Evolutionary conservation across 768 basidiomycete genomes (phyloP).

Genomic region (Kondoa subrosea): DNA sequence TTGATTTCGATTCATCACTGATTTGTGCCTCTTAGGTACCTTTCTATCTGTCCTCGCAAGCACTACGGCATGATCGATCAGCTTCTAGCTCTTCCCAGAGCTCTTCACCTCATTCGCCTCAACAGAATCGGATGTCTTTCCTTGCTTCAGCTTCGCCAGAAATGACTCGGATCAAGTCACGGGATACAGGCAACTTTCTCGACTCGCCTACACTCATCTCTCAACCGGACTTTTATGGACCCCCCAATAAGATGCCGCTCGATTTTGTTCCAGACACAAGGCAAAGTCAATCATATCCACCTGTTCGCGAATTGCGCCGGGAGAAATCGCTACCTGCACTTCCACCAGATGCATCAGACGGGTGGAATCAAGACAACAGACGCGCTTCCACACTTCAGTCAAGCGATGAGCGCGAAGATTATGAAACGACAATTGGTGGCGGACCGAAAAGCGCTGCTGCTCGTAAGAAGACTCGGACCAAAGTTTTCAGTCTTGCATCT

Average conservation of each 20-base stretch:
- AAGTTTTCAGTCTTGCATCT: neutral
- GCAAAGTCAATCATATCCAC: neutral
- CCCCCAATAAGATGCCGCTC: constrained; percentile 4
- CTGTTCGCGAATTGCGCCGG: constrained; percentile 12
- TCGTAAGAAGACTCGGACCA: neutral
- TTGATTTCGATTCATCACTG: constrained; percentile 12
- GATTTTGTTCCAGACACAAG: neutral
- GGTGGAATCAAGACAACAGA: neutral
- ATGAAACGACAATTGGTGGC: neutral
- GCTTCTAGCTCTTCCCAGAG: neutral
- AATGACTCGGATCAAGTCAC: neutral
- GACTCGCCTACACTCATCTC: neutral
- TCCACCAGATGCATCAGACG: constrained; percentile 9
- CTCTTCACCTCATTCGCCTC: neutral
- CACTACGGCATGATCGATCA: neutral
- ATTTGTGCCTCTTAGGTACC: constrained; percentile 8
- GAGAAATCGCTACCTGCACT: constrained; percentile 20
- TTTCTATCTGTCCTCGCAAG: neutral
- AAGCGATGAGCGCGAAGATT: neutral
- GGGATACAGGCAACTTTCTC: neutral
- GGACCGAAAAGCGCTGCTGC: neutral
- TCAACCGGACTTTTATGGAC: constrained; percentile 1
- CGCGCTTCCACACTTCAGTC: neutral
- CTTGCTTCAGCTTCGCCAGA: neutral
- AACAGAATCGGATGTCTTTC: neutral